Base-by-base conservation (phyloP, 257 asterid species). In the Salvia miltiorrhiza region DNA sequence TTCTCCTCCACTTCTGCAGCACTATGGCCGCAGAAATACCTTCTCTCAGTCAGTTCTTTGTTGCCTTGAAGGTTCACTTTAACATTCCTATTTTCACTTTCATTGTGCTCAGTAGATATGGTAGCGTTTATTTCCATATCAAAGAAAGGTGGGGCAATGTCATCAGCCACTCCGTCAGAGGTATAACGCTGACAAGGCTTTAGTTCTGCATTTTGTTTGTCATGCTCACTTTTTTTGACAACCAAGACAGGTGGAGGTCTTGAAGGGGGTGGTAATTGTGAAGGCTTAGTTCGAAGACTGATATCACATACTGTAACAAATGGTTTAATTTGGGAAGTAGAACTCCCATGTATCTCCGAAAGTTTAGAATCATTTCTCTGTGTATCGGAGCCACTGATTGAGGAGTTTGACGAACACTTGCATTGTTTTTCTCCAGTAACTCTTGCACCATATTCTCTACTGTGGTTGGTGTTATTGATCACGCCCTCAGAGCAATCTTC, bases 211-310 rank as follows among this genome's bases (percentile, higher is more conserved):
- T 76, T 73, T 41, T 69, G 77, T 62, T 52, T 65, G 44, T 71
- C 77, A 41, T 49, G 21, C 26, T 49, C 82, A 59, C 80, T 77
- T 53, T 75, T 86, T 67, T 75, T 76, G 62, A 63, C 78, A 73
- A 75, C 81, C 63, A 83, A 82, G 43, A 71, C 81, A 54, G 98
- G 97, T 7, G 97, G 97, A 26, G 94, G 92, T 76, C 98, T 91
- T 61, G 97, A 82, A 74, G 98, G 98, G 62, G 97, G 96, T 9
- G 98, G 96, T 81, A 93, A 72, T 47, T 65, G 74, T 67, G 95
- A 90, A 60, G 97, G 98, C 75, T 78, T 85, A 62, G 98, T 93
- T 72, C 79, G 85, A 68, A 93, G 90, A 76, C 85, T 88, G 82
- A 93, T 82, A 71, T 90, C 93, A 66, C 86, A 81, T 26, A 93